Conservation (phyloP, 495 filamentous ascomycete genomes). For the Bryoglossum gracile region DNA sequence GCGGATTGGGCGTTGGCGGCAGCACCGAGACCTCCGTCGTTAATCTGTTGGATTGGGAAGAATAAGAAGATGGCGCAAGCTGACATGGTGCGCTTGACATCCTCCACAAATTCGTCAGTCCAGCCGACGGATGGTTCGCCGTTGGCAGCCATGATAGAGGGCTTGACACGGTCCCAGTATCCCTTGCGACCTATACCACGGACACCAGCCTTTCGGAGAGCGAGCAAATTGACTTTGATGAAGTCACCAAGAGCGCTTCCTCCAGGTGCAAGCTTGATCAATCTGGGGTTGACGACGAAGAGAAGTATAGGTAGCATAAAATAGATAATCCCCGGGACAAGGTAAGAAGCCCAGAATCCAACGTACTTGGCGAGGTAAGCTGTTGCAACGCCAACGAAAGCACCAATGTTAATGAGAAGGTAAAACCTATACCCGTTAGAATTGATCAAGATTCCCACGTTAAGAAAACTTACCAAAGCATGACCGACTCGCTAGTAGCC, state of each 20-base stretch:
- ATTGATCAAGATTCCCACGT: not conserved
- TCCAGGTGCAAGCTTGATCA: constrained; percentile 41
- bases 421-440: constrained; percentile 49
- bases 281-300: constrained; percentile 39
- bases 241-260: constrained; percentile 48
- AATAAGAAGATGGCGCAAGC: constrained; percentile 48
- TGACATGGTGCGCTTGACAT: constrained; percentile 43
- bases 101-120: constrained; percentile 45
- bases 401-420: constrained; percentile 68
- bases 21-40: constrained; percentile 38
- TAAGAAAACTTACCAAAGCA: constrained; percentile 29
- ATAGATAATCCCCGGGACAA: constrained; percentile 57
- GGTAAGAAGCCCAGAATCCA: constrained; percentile 66
- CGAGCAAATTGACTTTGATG: constrained; percentile 42
- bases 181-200: constrained; percentile 42
- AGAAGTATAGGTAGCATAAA: constrained; percentile 47
- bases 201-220: constrained; percentile 44
- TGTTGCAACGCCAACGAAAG: constrained; percentile 47
- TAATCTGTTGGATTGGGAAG: constrained; percentile 57
- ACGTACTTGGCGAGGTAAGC: constrained; percentile 40
- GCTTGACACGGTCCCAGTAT: constrained; percentile 55
- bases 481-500: constrained; percentile 65
- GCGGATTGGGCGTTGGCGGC: constrained; percentile 48
- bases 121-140: constrained; percentile 37
- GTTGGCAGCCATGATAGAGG: constrained; percentile 41